Base-by-base conservation (phyloP, 2,329 filamentous ascomycete genomes). In the Tolypocladium pustulatum region DNA sequence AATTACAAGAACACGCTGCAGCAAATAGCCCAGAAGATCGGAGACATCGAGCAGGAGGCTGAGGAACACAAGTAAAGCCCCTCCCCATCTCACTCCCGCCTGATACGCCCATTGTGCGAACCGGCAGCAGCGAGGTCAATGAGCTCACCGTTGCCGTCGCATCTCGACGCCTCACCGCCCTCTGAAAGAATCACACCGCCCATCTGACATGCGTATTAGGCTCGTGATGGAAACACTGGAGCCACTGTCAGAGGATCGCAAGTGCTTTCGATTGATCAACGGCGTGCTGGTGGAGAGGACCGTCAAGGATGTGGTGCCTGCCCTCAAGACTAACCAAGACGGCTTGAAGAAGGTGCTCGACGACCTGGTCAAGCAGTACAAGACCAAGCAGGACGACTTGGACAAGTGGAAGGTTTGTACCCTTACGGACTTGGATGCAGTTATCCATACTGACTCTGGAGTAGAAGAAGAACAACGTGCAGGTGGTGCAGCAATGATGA, bases 261-360 rank as follows among this genome's bases (percentile, higher is more conserved):
- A 97, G 78, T 97, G 93, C 76, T 99, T 97, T 77, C 92, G 94
- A 66, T 91, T 99, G 84, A 95, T 99, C 73, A 97, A 99, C 73
- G 94, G 94, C 53, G 92, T 97, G 30, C 78, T 99, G 60, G 90
- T 96, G 57, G 94, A 99, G 78, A 84, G 92, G 66, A 97, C 93
- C 20, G 90, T 99, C 65, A 82, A 91, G 73, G 94, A 97, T 73
- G 90, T 99, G 15, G 81, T 96, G 58, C 94, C 94, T 7, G 89
- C 91, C 32, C 80, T 99, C 61, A 88, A 91, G 76, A 97, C 91
- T 25, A 97, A 99, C 72, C 89, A 91, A 32, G 93, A 97, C 63
- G 93, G 94, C 1, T 72, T 99, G 70, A 94, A 89, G 76, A 95
- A 96, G 76, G 91, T 97, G 36, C 79, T 97, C 58, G 92, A 97